phyloP scores from a whole-genome alignment of 2,329 filamentous ascomycete genomes.

The Myriangium duriaei region DNA sequence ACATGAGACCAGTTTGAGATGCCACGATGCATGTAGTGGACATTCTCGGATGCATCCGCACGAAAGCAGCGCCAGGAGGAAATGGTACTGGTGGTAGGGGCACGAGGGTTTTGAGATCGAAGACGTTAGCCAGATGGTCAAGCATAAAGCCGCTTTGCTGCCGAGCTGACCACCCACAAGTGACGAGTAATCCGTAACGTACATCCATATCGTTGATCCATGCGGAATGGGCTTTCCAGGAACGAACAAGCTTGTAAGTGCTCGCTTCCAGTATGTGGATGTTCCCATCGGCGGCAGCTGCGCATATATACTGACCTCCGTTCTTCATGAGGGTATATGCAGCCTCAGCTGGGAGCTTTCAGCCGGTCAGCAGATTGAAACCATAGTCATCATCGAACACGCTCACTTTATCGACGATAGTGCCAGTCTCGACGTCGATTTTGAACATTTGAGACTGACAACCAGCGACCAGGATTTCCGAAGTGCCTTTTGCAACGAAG shows the following conservation, averaged over 20 bases:
- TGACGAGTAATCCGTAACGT: constrained; percentile 86
- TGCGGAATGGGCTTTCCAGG: constrained; percentile 81
- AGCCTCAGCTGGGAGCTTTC: constrained; percentile 54
- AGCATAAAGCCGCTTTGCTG: constrained; percentile 70
- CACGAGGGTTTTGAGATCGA: constrained; percentile 81
- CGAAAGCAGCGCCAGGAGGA: constrained; percentile 82
- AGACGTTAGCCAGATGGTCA: constrained; percentile 89
- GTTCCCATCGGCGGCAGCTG: constrained; percentile 68
- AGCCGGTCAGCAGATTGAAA: too few relatives aligned
- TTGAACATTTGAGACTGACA: constrained; percentile 77
- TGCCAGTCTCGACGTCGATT: constrained; percentile 48
- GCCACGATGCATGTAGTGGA: constrained; percentile 89
- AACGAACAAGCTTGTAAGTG: constrained; percentile 66
- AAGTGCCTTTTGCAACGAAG: constrained; percentile 75
- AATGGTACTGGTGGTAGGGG: constrained; percentile 85
- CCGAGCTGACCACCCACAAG: constrained; percentile 81
- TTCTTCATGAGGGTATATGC: constrained; percentile 89
- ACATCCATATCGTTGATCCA: constrained; percentile 95
- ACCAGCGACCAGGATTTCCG: constrained; percentile 76
- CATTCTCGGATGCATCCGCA: constrained; percentile 92
- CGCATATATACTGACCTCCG: constrained; percentile 75
- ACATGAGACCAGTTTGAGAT: constrained; percentile 83
- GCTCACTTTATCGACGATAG: constrained; percentile 28
- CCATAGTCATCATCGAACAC: constrained; percentile 11
- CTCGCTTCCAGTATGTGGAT: constrained; percentile 78